Conservation (phyloP, 23 red algal species). For the Agarophyton chilense region DNA sequence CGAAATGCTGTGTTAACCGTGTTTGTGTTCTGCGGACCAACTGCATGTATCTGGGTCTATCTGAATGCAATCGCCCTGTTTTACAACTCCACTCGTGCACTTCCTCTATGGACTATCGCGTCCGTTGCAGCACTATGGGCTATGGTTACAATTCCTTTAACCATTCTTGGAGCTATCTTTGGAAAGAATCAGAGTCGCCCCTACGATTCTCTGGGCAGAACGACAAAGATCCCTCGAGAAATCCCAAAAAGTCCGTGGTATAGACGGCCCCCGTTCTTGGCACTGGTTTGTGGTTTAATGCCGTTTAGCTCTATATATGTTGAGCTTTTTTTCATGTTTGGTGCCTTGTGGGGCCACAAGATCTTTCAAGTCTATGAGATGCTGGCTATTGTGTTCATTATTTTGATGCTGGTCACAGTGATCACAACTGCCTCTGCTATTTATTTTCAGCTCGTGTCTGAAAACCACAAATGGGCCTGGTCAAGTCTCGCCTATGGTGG, state of each 20-base stretch:
- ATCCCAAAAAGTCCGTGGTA: conserved; percentile 63
- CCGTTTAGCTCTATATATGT: conserved; percentile 72
- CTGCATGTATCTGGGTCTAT: conserved; percentile 39
- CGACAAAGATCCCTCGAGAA: conserved; percentile 62
- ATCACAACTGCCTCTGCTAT: conserved; percentile 62
- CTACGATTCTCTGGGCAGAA: conserved; percentile 44
- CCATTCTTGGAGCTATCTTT: conserved; percentile 62
- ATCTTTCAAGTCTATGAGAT: conserved; percentile 78
- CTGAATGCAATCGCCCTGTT: conserved; percentile 61
- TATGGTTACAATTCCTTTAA: conserved; percentile 68
- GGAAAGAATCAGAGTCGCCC: conserved; percentile 70
- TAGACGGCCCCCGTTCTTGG: conserved; percentile 46
- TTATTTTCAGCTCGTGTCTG: conserved; percentile 75
- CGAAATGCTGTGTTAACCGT: conserved; percentile 66
- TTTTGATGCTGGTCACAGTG: conserved; percentile 63
- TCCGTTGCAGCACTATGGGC: conserved; percentile 63
- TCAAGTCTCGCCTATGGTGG: conserved; percentile 64
- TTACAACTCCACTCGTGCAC: conserved; percentile 49
- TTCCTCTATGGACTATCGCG: conserved; percentile 61
- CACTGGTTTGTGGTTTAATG: conserved; percentile 61
- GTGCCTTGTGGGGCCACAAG: conserved; percentile 68
- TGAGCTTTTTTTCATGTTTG: conserved; percentile 71
- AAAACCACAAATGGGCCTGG: conserved; percentile 77
- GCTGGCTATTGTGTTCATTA: conserved; percentile 64
- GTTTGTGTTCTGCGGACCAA: conserved; percentile 62